Evolutionary conservation across 768 basidiomycete genomes (phyloP).

Genomic region (Podaxis carcinomalis): DNA sequence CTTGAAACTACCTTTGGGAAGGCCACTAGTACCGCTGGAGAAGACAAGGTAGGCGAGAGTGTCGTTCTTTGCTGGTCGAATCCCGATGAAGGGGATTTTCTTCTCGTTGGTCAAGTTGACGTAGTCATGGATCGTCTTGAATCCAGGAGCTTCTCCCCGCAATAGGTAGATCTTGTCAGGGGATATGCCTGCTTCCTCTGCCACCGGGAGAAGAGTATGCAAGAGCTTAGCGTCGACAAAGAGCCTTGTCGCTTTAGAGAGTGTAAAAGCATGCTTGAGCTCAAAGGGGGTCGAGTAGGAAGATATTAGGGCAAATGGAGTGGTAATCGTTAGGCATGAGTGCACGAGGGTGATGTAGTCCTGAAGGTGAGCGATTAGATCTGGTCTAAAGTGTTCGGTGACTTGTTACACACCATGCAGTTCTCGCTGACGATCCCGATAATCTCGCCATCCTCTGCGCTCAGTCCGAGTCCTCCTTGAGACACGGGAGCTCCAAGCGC

Average conservation of each 20-base stretch:
- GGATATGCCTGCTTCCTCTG: conserved; percentile 30
- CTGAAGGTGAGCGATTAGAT: conserved; percentile 15
- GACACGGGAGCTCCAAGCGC: conserved; percentile 43
- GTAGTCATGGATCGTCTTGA: conserved; percentile 40
- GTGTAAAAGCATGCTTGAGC: conserved; percentile 28
- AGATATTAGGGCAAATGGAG: conserved; percentile 31
- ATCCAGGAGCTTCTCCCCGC: conserved; percentile 35
- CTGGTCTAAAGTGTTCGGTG: neutral
- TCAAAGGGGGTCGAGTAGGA: conserved; percentile 35
- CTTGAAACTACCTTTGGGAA: conserved; percentile 56
- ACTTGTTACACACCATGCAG: conserved; percentile 44
- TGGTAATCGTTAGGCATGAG: conserved; percentile 26
- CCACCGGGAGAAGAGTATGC: conserved; percentile 25
- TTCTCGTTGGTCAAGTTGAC: conserved; percentile 34
- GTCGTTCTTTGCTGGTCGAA: conserved; percentile 42
- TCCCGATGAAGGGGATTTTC: conserved; percentile 33
- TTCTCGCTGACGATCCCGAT: conserved; percentile 72
- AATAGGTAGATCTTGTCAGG: conserved; percentile 46
- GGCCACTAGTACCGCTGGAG: conserved; percentile 75
- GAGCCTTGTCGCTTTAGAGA: conserved; percentile 29
- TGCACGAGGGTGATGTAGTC: conserved; percentile 32
- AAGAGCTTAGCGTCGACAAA: conserved; percentile 31
- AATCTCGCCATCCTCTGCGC: conserved; percentile 44
- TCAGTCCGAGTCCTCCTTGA: conserved; percentile 55
- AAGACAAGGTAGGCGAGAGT: conserved; percentile 69